A percentile compares a stretch with the other conserved stretches of the same genome.
phyloP scores from a whole-genome alignment of 192 early-diverging fungal species.

The Rhizophagus prolifer region DNA sequence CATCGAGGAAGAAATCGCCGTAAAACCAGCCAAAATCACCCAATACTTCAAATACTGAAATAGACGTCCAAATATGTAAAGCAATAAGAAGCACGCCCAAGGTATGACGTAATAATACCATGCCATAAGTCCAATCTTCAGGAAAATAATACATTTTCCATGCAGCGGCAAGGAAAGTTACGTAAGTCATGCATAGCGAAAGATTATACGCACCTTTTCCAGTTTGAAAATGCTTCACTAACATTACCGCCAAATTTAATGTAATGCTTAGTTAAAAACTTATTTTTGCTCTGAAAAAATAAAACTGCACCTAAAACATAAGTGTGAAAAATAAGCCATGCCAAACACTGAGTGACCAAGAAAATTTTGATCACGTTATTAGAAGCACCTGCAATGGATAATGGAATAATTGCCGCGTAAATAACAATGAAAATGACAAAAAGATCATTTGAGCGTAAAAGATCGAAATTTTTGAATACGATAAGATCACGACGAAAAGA shows the following conservation, averaged over 20 bases:
- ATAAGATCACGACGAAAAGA: conserved; percentile 80
- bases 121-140: conserved; percentile 65
- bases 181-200: conserved; percentile 88
- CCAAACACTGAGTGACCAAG: conserved; percentile 68
- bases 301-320: conserved; percentile 77
- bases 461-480: conserved; percentile 89
- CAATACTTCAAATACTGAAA: conserved; percentile 88
- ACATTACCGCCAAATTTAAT: conserved; percentile 89
- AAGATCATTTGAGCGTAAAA: conserved; percentile 82
- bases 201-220: conserved; percentile 90
- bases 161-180: conserved; percentile 81
- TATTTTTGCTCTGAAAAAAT: conserved; percentile 74
- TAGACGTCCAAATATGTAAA: conserved; percentile 89
- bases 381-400: conserved; percentile 44
- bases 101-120: conserved; percentile 78
- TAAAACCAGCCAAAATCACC: conserved; percentile 99
- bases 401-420: conserved; percentile 72
- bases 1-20: conserved; percentile 94
- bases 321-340: conserved; percentile 87
- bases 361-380: conserved; percentile 44
- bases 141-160: conserved; percentile 79
- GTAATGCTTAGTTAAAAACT: conserved; percentile 87
- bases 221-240: conserved; percentile 88
- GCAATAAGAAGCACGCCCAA: conserved; percentile 78
- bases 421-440: conserved; percentile 72